These are phyloP conservation scores for Pythium rhizo-oryzae DNA, from an alignment of 352 stramenopile species.

Conservation along the genomic window DNA sequence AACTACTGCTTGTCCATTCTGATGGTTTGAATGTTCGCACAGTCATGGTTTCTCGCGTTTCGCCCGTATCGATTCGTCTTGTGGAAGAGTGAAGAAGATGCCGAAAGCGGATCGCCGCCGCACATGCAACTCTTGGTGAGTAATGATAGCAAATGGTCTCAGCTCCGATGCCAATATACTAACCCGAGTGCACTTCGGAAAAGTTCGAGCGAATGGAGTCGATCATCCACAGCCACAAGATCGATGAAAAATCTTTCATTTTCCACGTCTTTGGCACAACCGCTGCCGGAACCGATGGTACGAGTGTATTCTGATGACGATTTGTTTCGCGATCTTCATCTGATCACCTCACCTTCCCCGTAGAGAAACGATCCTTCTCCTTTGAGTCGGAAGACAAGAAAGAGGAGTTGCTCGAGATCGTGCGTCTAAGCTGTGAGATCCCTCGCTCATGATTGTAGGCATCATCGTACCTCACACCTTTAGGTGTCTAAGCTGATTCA, in stretches of 20 bases:
- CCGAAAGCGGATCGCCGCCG: conserved; percentile 53
- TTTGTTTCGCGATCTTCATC: not conserved
- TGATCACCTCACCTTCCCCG: not conserved
- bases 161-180: not conserved
- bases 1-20: not conserved
- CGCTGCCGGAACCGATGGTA: conserved; percentile 52
- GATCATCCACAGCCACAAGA: conserved; percentile 61
- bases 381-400: conserved; percentile 61
- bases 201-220: conserved; percentile 75
- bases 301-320: conserved; percentile 1
- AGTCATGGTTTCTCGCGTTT: conserved; percentile 46
- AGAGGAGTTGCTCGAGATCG: conserved; percentile 44
- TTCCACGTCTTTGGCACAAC: conserved; percentile 69
- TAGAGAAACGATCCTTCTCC: conserved; percentile 74
- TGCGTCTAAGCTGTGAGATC: conserved; percentile 49
- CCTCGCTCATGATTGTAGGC: not conserved
- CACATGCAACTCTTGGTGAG: conserved; percentile 66
- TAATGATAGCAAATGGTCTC: not conserved
- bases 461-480: not conserved
- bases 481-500: too few relatives aligned
- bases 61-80: conserved; percentile 76
- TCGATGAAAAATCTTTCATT: conserved; percentile 59
- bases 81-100: conserved; percentile 81
- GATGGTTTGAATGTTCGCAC: not conserved
- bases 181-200: too few relatives aligned